Conservation (phyloP, 257 asterid genomes). For the Nicotiana benthamiana region DNA sequence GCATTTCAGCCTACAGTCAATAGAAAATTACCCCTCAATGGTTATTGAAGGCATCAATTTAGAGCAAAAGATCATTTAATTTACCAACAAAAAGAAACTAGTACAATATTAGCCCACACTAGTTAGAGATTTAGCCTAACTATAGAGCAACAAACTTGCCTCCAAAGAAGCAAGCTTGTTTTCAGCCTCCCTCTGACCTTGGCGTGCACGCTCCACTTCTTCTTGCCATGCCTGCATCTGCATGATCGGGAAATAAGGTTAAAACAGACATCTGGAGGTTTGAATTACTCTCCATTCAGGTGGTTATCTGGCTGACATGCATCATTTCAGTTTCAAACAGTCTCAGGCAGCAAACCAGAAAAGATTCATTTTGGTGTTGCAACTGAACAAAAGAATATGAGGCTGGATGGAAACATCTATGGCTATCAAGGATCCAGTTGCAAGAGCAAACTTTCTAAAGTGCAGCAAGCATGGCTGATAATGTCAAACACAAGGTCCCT, state of each 20-base stretch:
- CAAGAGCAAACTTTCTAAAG: background rate
- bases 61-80: background rate
- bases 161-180: slow-evolving; percentile 85
- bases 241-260: slow-evolving; percentile 23
- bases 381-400: background rate
- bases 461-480: background rate
- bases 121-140: background rate
- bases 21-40: background rate
- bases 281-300: background rate
- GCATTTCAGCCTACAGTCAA: slow-evolving; percentile 77
- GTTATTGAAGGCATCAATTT: slow-evolving; percentile 9
- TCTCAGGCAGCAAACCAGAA: background rate
- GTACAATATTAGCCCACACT: background rate
- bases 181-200: slow-evolving; percentile 96
- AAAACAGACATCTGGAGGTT: slow-evolving; percentile 14
- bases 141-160: slow-evolving; percentile 47
- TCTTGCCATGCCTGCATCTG: slow-evolving; percentile 98
- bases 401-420: background rate
- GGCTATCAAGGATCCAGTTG: background rate
- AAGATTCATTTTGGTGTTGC: background rate
- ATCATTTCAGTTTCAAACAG: background rate
- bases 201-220: slow-evolving; percentile 99
- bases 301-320: background rate
- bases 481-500: background rate
- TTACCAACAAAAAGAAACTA: background rate